Evolutionary conservation across 176 grass and related monocot species (phyloP).

Genomic region (Chloris gayana): DNA sequence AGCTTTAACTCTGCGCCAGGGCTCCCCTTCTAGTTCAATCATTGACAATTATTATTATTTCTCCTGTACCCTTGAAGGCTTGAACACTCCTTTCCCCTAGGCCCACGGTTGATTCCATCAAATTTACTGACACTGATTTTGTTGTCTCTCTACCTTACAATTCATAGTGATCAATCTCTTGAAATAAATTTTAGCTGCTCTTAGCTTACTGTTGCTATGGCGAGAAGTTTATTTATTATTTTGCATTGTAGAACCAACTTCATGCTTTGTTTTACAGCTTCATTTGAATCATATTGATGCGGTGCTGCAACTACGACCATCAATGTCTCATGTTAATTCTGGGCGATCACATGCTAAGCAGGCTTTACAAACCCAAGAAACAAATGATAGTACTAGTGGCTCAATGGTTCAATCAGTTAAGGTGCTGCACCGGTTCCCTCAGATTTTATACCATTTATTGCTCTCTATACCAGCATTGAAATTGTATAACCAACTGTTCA

Average conservation of each 20-base stretch:
- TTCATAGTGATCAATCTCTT: not conserved
- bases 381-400: conserved; percentile 5
- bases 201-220: not conserved
- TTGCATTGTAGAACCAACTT: not conserved
- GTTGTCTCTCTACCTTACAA: conserved; percentile 3
- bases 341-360: conserved; percentile 41
- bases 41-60: not conserved
- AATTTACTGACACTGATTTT: conserved; percentile 11
- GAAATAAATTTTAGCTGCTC: conserved; percentile 1
- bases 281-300: conserved; percentile 86
- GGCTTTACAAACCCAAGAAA: conserved; percentile 43
- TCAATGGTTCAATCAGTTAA: conserved; percentile 31
- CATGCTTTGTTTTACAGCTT: conserved; percentile 61
- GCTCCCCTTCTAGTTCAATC: too few relatives aligned
- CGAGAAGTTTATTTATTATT: conserved; percentile 16
- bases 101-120: not conserved
- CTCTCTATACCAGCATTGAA: conserved; percentile 1
- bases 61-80: not conserved
- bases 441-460: conserved; percentile 23
- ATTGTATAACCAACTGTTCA: not conserved
- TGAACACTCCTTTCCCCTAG: not conserved
- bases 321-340: conserved; percentile 53
- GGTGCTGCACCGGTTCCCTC: conserved; percentile 18
- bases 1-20: too few relatives aligned
- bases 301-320: conserved; percentile 70